A percentile compares a stretch with the other conserved stretches of the same genome.
Conservation (phyloP, 75 land plant genomes). For the Larix kaempferi region DNA sequence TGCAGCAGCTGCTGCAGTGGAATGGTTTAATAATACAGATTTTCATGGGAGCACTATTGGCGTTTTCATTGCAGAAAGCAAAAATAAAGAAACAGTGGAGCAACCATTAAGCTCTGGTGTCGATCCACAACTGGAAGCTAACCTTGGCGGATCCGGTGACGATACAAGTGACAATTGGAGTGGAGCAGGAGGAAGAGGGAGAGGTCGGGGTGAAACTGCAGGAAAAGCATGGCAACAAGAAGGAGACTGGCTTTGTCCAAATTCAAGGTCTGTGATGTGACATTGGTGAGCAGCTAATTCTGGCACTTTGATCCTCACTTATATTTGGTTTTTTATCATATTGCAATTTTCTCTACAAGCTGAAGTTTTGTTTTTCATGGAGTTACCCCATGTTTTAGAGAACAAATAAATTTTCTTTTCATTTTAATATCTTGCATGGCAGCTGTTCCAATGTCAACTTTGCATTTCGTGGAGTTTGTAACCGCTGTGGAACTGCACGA, state of each 20-base stretch:
- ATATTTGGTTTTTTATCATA: background rate
- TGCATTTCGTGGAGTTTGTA: conserved; percentile 97
- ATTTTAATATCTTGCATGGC: conserved; percentile 16
- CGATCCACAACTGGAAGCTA: conserved; percentile 22
- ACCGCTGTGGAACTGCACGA: conserved; percentile 91
- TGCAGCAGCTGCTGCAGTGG: conserved; percentile 91
- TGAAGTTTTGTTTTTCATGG: background rate
- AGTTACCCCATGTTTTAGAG: background rate
- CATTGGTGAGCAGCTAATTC: conserved; percentile 93
- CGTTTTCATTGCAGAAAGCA: conserved; percentile 80
- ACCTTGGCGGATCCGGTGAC: conserved; percentile 25
- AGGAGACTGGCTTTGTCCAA: conserved; percentile 98
- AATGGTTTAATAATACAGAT: conserved; percentile 90
- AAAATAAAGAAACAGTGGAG: conserved; percentile 46
- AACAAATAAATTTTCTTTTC: conserved; percentile 3
- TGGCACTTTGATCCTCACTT: conserved; percentile 24
- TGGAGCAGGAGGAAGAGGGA: conserved; percentile 54
- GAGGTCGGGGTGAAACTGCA: conserved; percentile 71
- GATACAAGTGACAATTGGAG: conserved; percentile 31
- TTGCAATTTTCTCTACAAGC: background rate
- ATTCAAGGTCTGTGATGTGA: conserved; percentile 99
- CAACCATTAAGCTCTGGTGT: background rate
- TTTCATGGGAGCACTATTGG: conserved; percentile 83
- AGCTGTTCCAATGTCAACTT: conserved; percentile 94
- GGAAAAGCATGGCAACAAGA: conserved; percentile 97